Base-by-base conservation (phyloP, 1,284 basidiomycete species). In the Testicularia cyperi region DNA sequence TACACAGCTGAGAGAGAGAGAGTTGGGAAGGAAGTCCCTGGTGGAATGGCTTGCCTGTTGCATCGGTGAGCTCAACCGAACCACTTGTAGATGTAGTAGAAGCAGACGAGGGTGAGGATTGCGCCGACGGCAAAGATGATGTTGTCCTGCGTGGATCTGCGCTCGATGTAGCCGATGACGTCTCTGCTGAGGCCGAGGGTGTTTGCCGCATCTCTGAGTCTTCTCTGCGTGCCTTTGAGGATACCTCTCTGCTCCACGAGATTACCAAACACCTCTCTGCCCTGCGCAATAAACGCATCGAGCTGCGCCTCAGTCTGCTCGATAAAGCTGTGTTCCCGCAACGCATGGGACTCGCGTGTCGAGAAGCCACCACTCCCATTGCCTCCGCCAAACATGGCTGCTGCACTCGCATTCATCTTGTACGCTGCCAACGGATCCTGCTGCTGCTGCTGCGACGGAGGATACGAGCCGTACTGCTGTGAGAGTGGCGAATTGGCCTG, bases 71-170 rank as follows among this genome's bases (percentile, higher is more conserved):
- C n/a, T 42, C 38, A 68, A 5, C 68, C 68, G 29, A 71, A 67
- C 68, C 68, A 70, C 38, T 71, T 68, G 57, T 69, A 70, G 25
- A 72, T 72, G 49, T 69, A 72, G 42, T 58, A 76, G 53, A 76
- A 76, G 37, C 64, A 70, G 5, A 72, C 61, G 28, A 76, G 51
- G 2, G 74, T 76, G 6, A 72, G 67, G 18, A 72, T 36, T 8
- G 71, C 72, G 9, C 74, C 74, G 3, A 65, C 47, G 3, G 55
- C 65, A 38, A 76, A 75, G 34, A 76, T 65, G 38, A 74, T 60
- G 39, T 68, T 74, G 44, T 76, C 74, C 44, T 76, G 74, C 7
- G 70, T 72, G 31, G 64, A 69, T 31, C 72, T 58, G 25, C 74
- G 52, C 42, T 76, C 74, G 44, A 76, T 75, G 32, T 70, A 72